These are phyloP conservation scores for Penicillium egyptiacum DNA, from an alignment of 495 filamentous ascomycete genomes.

Conservation along the genomic window DNA sequence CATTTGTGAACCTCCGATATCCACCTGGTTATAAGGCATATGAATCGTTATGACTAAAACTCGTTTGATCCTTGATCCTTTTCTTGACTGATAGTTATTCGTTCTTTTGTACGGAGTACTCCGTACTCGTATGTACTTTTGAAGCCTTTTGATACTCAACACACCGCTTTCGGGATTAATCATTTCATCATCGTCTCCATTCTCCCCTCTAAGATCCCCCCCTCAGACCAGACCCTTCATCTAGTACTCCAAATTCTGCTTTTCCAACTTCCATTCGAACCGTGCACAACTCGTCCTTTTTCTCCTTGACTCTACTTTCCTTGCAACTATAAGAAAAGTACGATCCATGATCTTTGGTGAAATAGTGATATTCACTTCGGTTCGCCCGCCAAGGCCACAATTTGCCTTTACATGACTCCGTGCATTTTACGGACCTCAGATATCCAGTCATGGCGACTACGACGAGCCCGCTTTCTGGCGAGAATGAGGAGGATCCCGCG, in stretches of 20 bases:
- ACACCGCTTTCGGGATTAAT: slow-evolving; percentile 13
- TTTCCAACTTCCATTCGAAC: background rate
- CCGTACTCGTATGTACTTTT: too few relatives aligned
- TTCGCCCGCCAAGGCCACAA: slow-evolving; percentile 25
- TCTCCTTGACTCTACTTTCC: background rate
- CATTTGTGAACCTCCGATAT: slow-evolving; percentile 15
- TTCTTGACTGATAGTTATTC: background rate
- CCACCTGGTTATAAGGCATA: background rate
- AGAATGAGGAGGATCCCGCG: slow-evolving; percentile 41
- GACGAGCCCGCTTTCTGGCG: slow-evolving; percentile 23
- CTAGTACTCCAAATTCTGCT: background rate
- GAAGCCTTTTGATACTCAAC: background rate
- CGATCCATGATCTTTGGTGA: slow-evolving; percentile 17
- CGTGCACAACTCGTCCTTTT: background rate
- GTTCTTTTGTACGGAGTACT: background rate
- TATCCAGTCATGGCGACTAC: slow-evolving; percentile 25
- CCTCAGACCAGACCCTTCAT: too few relatives aligned
- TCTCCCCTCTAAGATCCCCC: background rate
- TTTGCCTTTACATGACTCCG: slow-evolving; percentile 28
- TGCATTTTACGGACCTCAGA: slow-evolving; percentile 3
- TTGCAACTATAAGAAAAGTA: background rate
- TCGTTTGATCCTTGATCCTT: background rate
- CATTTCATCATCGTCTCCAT: slow-evolving; percentile 14
- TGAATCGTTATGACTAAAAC: slow-evolving; percentile 2
- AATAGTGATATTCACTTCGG: slow-evolving; percentile 9